Evolutionary conservation across 169 alveolate genomes (phyloP), one percentile per base, ranked within the genome.

Genomic region (Plasmodium blacklocki): DNA sequence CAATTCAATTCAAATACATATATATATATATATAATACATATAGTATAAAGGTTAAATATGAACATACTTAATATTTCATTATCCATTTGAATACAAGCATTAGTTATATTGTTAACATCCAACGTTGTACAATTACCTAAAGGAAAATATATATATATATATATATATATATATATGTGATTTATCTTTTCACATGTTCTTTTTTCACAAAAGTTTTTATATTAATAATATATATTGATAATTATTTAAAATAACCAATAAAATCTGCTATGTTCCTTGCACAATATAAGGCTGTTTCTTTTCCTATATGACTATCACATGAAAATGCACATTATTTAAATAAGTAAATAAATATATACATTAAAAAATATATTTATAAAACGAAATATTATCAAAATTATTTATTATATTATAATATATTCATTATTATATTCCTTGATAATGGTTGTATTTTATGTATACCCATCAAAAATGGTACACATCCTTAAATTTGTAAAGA

Each of bases 251-350:
- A 26, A 3, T 45, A 29, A 78, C 89, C 89, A 50, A 78, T 78
- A 52, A 78, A 78, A 78, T 78, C 68, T 21, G 89, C 89, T 29
- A 67, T 59, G 67, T 78, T 78, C 39, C 89, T 75, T 43, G 89
- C 89, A 52, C 89, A 78, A 71, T 64, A 78, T 59, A 78, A 78
- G 29, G 89, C 89, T 29, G 89, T 78, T 52, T 78, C 89, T 78
- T 78, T 78, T 66, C 89, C 89, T 78, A 78, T 67, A 50, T 78
- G 89, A 60, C 89, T 78, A 29, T 23, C 50, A 19, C 19, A 54
- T 62, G 19, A n/a, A 56, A 47, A 50, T 43, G 56, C 23, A 62
- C 32, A 47, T 26, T 60, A 47, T 56, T 39, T 14, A 73, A 45
- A 47, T 58, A n/a, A 39, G 1, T 43, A 58, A 54, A 21, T 52